Percentiles rank a stretch among this genome's conserved stretches.
Conservation (phyloP, 2,329 filamentous ascomycete genomes). For the Fusarium luffae region DNA sequence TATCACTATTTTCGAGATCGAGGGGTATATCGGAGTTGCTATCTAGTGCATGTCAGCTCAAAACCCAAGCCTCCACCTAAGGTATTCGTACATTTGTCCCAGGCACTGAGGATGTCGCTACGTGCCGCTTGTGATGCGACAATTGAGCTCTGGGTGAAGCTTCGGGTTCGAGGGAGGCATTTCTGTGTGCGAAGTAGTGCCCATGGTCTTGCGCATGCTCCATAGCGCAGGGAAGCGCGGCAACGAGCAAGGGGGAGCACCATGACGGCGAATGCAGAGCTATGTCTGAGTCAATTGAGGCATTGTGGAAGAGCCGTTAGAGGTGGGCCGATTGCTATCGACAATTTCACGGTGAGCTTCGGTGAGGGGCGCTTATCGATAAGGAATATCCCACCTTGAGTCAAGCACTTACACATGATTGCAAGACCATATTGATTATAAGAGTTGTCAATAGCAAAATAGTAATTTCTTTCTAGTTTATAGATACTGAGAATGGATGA, state of each 20-base stretch:
- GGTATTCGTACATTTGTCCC: conserved; percentile 48
- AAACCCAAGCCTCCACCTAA: background rate
- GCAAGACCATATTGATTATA: background rate
- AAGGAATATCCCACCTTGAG: background rate
- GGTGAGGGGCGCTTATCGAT: conserved; percentile 24
- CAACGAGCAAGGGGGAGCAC: conserved; percentile 43
- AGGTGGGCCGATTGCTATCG: conserved; percentile 37
- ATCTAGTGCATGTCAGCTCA: conserved; percentile 39
- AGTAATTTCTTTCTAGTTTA: accelerated
- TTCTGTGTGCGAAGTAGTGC: conserved; percentile 23
- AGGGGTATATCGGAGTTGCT: conserved; percentile 40
- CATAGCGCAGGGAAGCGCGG: conserved; percentile 36
- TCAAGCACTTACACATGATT: background rate
- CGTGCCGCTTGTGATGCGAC: conserved; percentile 18
- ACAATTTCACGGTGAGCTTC: conserved; percentile 29
- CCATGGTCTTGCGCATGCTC: conserved; percentile 2
- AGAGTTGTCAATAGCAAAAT: background rate
- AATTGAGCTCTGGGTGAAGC: conserved; percentile 40
- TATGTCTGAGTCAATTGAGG: conserved; percentile 35
- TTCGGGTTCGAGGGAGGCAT: conserved; percentile 34
- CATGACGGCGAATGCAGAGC: conserved; percentile 26
- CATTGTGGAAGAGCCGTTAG: conserved; percentile 26
- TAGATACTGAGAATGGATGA: accelerated
- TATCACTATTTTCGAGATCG: conserved; percentile 27
- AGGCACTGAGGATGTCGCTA: conserved; percentile 44